Base-by-base conservation (phyloP, 352 stramenopile species). In the Phytopythium mirpurense region DNA sequence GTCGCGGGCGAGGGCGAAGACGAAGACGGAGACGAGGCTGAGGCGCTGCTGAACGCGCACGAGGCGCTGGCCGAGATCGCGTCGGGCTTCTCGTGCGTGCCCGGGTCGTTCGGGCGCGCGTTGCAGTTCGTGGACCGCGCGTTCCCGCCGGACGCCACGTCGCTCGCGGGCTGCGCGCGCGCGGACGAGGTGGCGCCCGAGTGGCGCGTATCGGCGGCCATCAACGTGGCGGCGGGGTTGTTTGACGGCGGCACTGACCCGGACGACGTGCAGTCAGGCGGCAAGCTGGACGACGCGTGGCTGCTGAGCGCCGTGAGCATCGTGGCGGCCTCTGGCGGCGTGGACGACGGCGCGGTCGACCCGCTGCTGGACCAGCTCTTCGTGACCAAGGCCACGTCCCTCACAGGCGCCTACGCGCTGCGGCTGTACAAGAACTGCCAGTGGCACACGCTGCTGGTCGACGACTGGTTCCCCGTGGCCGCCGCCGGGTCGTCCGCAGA, bases 171-270 rank as follows among this genome's bases (percentile, higher is more conserved):
- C n/a, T 88, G 82, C 23, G 31, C 55, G 21, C 65, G 68, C 32
- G 84, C 86, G 53, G 27, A 37, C 2, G 76, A 84, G 21, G 59
- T 94, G 29, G 59, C 62, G 9, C 66, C 66, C 5, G 72, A 78
- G 18, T 97, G 87, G 87, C 81, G 88, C 37, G 82, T 93, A 23
- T 87, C 86, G 35, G 84, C 79, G 3, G 84, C 73, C 29, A 96
- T 98, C 60, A 97, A 96, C 59, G 67, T 90, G 2, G 82, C 86
- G 0, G 86, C 86, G 0, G 86, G 89, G 1, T 70, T 98, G 1
- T 97, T 97, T 57, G 87, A 96, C 48, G 88, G 87, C 23, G 91
- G 90, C 19, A 97, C 90, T 1, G 86, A 98, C 57, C 91, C 90
- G 8, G 88, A 97, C 47, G 89, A 97, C 62, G 84, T 98, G 12